Conservation (phyloP, 176 grass and related monocot species). For the Microstegium vimineum region DNA sequence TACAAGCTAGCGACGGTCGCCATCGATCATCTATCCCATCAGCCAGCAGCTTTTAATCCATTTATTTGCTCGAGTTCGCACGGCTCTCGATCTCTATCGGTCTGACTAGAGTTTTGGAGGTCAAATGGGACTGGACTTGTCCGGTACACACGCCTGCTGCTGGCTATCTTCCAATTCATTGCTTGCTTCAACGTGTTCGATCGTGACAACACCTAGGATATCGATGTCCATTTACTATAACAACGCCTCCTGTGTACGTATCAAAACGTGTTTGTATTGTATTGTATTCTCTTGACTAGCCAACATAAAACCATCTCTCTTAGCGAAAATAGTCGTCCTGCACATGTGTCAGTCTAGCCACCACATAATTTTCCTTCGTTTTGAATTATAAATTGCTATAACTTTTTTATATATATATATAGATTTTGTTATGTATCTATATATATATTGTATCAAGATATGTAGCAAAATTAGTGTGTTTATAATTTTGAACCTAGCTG, state of each 20-base stretch:
- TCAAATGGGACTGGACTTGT: constrained; percentile 34
- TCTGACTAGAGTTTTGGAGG: constrained; percentile 20
- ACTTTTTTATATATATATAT: no score
- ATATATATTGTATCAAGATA: no score
- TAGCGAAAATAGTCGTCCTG: neutral
- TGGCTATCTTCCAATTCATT: constrained; percentile 39
- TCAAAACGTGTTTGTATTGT: neutral
- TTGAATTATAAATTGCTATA: no score
- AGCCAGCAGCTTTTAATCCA: neutral
- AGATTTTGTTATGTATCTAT: no score
- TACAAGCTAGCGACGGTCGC: no score
- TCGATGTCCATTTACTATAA: neutral
- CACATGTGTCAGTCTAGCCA: neutral
- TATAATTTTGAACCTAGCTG: no score
- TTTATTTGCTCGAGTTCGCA: constrained; percentile 26
- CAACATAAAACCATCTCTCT: no score
- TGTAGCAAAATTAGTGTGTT: no score
- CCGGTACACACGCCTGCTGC: neutral
- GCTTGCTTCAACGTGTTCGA: constrained; percentile 10
- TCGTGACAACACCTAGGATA: neutral
- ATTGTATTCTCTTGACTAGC: no score
- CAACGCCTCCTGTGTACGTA: neutral
- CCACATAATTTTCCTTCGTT: neutral
- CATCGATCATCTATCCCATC: neutral
- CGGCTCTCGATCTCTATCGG: constrained; percentile 16